Base-by-base conservation (phyloP, 371 early-diverging fungal genomes). In the Mucor lusitanicus region DNA sequence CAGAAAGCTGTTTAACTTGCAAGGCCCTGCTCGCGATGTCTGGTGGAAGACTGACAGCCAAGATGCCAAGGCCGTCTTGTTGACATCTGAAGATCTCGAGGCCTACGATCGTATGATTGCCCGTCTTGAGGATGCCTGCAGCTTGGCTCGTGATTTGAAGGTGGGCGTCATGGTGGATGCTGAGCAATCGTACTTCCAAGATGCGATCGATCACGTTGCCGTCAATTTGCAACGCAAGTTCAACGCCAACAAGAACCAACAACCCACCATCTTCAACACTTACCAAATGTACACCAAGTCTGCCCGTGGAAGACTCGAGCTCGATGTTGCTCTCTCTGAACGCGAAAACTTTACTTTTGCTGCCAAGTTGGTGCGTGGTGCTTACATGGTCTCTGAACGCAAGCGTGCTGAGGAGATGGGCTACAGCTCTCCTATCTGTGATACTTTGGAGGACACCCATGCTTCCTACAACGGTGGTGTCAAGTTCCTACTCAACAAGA, bases 241-340 rank as follows among this genome's bases (percentile, higher is more conserved):
- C 77, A 96, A 97, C 44, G 77, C 74, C 9, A 67, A 72, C 37
- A 76, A 67, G 11, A 69, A 72, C 0, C 73, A 73, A 30, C 69
- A 74, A 12, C 92, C 93, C 5, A 83, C 94, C 33, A 82, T 97
- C 37, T 96, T 86, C 83, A 95, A 95, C 80, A 50, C 50, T 21
- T 50, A 96, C 78, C 99, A 98, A 85, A 92, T 97, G 93, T 98
- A 97, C 78, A 90, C 94, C 23, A 90, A 90, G 71, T 90, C 91
- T 61, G 83, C 92, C 4, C 74, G 80, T 39, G 74, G 75, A 50
- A 87, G 91, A 68, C 80, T 98, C 60, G 69, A 82, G 64, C 73
- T 79, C 56, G 95, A 97, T 82, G 83, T 85, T 46, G 90, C 87
- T 62, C 78, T 87, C 23, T 85, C 93, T 1, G 70, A 85, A 61